Evolutionary conservation across 2,329 filamentous ascomycete genomes (phyloP).

Genomic region (Incumbomyces lentus): DNA sequence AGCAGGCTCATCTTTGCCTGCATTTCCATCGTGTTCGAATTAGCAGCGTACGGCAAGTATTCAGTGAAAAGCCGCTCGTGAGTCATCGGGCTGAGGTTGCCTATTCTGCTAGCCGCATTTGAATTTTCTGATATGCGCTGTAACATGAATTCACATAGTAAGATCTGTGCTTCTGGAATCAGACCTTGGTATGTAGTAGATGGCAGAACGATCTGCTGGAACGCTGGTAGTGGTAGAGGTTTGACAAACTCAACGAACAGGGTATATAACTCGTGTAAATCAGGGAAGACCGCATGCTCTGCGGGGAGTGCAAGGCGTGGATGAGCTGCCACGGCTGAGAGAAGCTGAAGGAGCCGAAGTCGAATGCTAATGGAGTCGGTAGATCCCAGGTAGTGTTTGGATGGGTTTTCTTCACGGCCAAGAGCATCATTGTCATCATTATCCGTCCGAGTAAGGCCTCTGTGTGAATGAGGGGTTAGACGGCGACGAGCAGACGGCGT

Average conservation of each 20-base stretch:
- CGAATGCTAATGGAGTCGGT: slow-evolving; percentile 32
- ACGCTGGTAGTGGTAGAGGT: slow-evolving; percentile 34
- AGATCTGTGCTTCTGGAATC: slow-evolving; percentile 31
- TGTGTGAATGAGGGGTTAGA: not conserved
- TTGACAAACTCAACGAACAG: slow-evolving; percentile 38
- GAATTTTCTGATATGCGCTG: slow-evolving; percentile 38
- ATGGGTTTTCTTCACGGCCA: slow-evolving; percentile 9
- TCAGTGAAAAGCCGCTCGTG: slow-evolving; percentile 45
- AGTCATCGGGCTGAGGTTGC: slow-evolving; percentile 28
- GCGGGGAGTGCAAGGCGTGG: slow-evolving; percentile 21
- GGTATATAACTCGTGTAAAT: slow-evolving; percentile 31
- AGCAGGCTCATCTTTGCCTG: slow-evolving; percentile 64
- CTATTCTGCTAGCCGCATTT: slow-evolving; percentile 20
- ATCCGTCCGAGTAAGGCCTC: slow-evolving; percentile 5
- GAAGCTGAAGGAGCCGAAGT: slow-evolving; percentile 34
- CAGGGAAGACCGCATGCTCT: slow-evolving; percentile 24
- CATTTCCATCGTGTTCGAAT: slow-evolving; percentile 49
- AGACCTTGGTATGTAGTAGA: slow-evolving; percentile 23
- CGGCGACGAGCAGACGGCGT: slow-evolving; percentile 23
- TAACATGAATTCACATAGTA: slow-evolving; percentile 45
- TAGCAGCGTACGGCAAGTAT: slow-evolving; percentile 58
- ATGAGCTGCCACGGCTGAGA: slow-evolving; percentile 29
- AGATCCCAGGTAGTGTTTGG: slow-evolving; percentile 26
- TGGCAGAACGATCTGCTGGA: slow-evolving; percentile 35
- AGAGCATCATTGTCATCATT: slow-evolving; percentile 12